A percentile compares a stretch with the other conserved stretches of the same genome.
phyloP scores from a whole-genome alignment of 768 basidiomycete genomes.

The Lentinula aciculospora region DNA sequence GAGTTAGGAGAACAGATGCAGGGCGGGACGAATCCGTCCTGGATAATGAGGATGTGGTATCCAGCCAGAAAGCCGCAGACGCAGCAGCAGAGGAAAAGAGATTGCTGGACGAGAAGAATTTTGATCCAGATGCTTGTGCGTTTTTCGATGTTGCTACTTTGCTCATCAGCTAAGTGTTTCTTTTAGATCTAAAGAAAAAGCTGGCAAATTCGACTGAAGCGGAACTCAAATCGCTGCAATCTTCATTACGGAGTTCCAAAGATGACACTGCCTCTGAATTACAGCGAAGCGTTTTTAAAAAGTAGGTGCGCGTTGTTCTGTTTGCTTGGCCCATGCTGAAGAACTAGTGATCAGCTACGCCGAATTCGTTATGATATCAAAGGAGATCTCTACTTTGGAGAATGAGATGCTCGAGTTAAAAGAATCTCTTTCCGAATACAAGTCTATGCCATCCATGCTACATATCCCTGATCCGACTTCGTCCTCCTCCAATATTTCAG shows the following conservation, averaged over 20 bases:
- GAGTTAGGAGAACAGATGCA: slow-evolving; percentile 20
- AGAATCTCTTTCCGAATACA: slow-evolving; percentile 91
- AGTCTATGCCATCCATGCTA: slow-evolving; percentile 88
- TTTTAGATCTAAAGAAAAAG: slow-evolving; percentile 71
- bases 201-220: slow-evolving; percentile 87
- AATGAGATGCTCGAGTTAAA: slow-evolving; percentile 98
- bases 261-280: slow-evolving; percentile 74
- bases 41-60: slow-evolving; percentile 20
- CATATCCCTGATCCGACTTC: slow-evolving; percentile 83
- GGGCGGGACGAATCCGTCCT: slow-evolving; percentile 46
- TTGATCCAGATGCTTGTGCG: slow-evolving; percentile 89
- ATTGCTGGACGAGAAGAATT: slow-evolving; percentile 68
- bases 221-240: slow-evolving; percentile 70
- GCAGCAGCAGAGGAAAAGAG: slow-evolving; percentile 56
- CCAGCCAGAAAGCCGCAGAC: slow-evolving; percentile 22
- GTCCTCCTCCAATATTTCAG: slow-evolving; percentile 38
- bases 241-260: slow-evolving; percentile 64
- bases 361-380: slow-evolving; percentile 94
- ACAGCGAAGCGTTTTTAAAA: slow-evolving; percentile 92
- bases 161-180: background rate
- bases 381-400: slow-evolving; percentile 94
- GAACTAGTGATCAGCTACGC: slow-evolving; percentile 65
- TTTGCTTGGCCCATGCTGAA: background rate
- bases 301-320: slow-evolving; percentile 38
- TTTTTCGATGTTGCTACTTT: slow-evolving; percentile 16